Percentiles rank a stretch among this genome's conserved stretches.
Conservation (phyloP, 345 rosid species). For the Rhizophora apiculata region DNA sequence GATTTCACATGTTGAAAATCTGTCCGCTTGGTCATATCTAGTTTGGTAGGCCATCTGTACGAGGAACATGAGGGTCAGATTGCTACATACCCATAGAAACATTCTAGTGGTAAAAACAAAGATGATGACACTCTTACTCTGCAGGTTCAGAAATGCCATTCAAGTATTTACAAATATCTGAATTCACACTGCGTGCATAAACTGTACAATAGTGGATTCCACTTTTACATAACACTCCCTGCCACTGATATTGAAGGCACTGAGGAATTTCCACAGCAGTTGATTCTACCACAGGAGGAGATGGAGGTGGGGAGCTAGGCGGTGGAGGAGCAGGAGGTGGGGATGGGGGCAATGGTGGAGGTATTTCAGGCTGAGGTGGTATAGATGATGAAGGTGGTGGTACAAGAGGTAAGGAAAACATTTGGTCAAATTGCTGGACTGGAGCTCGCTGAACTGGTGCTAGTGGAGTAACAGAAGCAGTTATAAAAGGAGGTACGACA, state of each 20-base stretch:
- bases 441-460: conserved; percentile 68
- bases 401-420: conserved; percentile 46
- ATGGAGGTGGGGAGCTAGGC: conserved; percentile 72
- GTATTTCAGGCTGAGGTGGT: conserved; percentile 40
- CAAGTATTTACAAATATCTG: conserved; percentile 72
- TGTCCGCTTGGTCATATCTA: conserved; percentile 93
- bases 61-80: conserved; percentile 21
- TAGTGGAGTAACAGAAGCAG: conserved; percentile 73
- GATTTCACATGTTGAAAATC: conserved; percentile 78
- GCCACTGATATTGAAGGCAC: conserved; percentile 58
- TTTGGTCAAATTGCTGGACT: conserved; percentile 59
- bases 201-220: conserved; percentile 87
- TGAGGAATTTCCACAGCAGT: conserved; percentile 43
- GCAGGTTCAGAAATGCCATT: conserved; percentile 71
- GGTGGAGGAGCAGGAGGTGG: conserved; percentile 90
- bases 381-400: conserved; percentile 44
- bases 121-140: conserved; percentile 51
- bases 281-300: conserved; percentile 44
- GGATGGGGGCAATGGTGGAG: conserved; percentile 55
- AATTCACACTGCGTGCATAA: conserved; percentile 65
- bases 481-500: conserved; percentile 61
- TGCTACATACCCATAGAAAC: background rate
- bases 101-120: background rate
- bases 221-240: conserved; percentile 79
- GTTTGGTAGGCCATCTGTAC: conserved; percentile 88